Percentiles rank a stretch among this genome's conserved stretches.
Conservation (phyloP, 495 filamentous ascomycete genomes). For the Penicillium ucsense region DNA sequence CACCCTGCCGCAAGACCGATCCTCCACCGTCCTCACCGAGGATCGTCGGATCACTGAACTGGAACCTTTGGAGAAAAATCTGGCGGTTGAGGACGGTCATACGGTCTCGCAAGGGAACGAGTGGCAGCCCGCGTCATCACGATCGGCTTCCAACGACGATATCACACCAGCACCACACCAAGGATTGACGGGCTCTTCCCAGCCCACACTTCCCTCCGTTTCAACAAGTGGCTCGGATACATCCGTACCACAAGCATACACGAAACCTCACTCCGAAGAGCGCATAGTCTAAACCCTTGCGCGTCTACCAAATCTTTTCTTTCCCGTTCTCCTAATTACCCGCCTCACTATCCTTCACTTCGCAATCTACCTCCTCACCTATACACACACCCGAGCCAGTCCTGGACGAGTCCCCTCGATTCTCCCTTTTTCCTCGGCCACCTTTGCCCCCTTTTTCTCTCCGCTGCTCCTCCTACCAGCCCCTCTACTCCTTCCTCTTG, state of each 20-base stretch:
- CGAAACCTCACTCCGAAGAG: not conserved
- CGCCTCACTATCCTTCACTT: not conserved
- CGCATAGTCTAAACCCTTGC: not conserved
- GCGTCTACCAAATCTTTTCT: not conserved
- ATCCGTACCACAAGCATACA: not conserved
- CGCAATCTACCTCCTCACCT: not conserved
- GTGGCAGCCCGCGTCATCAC: not conserved
- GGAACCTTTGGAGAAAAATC: conserved; percentile 83
- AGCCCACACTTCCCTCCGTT: conserved; percentile 12
- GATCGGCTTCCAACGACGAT: not conserved
- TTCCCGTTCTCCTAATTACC: not conserved
- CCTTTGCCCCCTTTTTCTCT: not conserved
- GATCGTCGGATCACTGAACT: conserved; percentile 80
- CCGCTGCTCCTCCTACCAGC: not conserved
- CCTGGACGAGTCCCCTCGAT: too few species aligned
- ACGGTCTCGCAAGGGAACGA: not conserved
- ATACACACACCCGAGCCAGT: not conserved
- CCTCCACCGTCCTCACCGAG: conserved; percentile 86
- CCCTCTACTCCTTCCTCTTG: not conserved
- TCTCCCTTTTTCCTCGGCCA: too few species aligned
- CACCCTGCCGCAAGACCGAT: conserved; percentile 87
- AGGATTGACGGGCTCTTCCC: conserved; percentile 3
- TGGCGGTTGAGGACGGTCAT: conserved; percentile 56
- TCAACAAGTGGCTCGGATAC: conserved; percentile 4
- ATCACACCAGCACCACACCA: not conserved